These are phyloP conservation scores for Apiospora saccharicola DNA, from an alignment of 2,329 filamentous ascomycete genomes.

Conservation along the genomic window DNA sequence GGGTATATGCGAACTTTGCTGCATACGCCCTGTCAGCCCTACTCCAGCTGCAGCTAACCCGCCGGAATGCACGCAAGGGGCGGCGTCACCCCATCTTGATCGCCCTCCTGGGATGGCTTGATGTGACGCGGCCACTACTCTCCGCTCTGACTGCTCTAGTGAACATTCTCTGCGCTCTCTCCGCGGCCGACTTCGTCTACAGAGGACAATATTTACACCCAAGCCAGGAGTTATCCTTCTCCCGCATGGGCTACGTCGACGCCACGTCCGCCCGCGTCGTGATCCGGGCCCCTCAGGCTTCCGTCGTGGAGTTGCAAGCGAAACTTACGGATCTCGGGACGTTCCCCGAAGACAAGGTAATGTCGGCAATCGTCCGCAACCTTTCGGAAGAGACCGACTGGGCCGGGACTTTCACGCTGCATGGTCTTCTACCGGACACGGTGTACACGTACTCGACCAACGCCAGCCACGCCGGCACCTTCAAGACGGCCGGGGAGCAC, in stretches of 20 bases:
- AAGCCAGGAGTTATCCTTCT: constrained; percentile 65
- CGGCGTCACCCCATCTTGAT: not conserved
- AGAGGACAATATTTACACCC: constrained; percentile 63
- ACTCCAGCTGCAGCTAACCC: not conserved
- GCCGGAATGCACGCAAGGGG: not conserved
- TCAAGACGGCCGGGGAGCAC: constrained; percentile 57
- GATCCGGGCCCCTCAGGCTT: constrained; percentile 64
- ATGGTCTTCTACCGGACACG: constrained; percentile 61
- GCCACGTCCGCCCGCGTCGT: constrained; percentile 66
- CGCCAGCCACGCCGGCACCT: constrained; percentile 67
- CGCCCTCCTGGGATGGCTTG: constrained; percentile 13
- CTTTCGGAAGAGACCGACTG: constrained; percentile 67
- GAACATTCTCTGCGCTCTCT: not conserved
- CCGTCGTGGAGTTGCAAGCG: constrained; percentile 40
- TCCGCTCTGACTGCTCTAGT: not conserved
- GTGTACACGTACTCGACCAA: constrained; percentile 68
- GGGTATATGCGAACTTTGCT: not conserved
- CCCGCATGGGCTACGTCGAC: constrained; percentile 70
- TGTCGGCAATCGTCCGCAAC: constrained; percentile 51
- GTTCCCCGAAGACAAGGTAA: not conserved
- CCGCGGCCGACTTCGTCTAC: constrained; percentile 60
- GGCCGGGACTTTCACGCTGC: constrained; percentile 61
- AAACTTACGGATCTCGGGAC: constrained; percentile 34
- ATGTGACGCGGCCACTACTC: not conserved
- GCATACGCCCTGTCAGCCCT: constrained; percentile 21